Evolutionary conservation across 441 rosid species (phyloP).

Genomic region (Mallotus repandus): DNA sequence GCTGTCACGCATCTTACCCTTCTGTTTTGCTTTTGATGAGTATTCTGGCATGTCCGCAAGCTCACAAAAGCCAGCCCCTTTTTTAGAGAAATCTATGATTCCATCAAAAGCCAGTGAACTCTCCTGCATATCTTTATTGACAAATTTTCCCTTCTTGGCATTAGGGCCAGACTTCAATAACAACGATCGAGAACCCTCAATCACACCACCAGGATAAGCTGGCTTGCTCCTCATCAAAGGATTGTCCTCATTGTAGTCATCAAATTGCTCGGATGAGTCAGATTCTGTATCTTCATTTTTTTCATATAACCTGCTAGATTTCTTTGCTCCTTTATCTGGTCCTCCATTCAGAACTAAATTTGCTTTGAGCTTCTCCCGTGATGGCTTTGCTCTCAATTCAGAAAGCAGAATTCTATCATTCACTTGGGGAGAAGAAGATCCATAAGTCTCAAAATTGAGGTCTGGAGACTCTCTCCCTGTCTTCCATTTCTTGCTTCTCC

Average conservation of each 20-base stretch:
- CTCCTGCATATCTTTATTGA: constrained; percentile 46
- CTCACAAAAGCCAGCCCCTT: constrained; percentile 39
- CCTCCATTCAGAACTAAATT: constrained; percentile 53
- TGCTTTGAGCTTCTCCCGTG: constrained; percentile 60
- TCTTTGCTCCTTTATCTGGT: constrained; percentile 36
- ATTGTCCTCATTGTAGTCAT: constrained; percentile 51
- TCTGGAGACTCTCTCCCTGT: constrained; percentile 58
- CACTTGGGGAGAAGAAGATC: constrained; percentile 54
- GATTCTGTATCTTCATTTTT: constrained; percentile 85
- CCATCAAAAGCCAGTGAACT: constrained; percentile 47
- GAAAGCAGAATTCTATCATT: constrained; percentile 60
- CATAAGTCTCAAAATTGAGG: constrained; percentile 43
- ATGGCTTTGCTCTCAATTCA: constrained; percentile 51
- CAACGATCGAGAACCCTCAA: constrained; percentile 49
- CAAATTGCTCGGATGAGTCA: constrained; percentile 67
- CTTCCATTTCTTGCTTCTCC: constrained; percentile 69
- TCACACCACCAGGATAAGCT: constrained; percentile 40
- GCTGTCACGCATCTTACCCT: constrained; percentile 62
- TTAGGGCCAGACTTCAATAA: constrained; percentile 46
- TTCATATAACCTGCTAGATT: constrained; percentile 42
- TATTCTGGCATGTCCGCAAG: constrained; percentile 40
- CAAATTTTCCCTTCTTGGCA: constrained; percentile 43
- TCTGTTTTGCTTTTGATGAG: constrained; percentile 62
- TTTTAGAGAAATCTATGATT: constrained; percentile 35
- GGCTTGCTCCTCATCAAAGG: constrained; percentile 50